Evolutionary conservation across 345 rosid species (phyloP), one percentile per base, ranked within the genome.

Genomic region (Theobroma cacao): DNA sequence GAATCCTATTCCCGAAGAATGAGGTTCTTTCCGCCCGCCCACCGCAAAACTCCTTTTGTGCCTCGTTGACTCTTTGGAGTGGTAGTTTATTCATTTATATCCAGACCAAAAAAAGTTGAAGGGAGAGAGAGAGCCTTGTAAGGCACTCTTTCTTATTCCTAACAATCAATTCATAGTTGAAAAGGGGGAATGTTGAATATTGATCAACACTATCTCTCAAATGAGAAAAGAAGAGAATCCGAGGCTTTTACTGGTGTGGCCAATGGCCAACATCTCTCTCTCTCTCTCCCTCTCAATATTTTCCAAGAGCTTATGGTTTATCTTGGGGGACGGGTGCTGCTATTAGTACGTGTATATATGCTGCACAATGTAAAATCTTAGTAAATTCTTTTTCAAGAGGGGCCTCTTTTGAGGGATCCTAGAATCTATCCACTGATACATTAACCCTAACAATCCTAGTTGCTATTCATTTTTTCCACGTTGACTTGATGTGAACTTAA

Each of bases 1-100:
- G 97, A 85, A 90, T 90, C 87, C 52, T 79, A 83, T 90, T 82
- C 94, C 78, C 33, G 47, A 60, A 78, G 97, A 92, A 92, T 88
- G 47, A 79, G 92, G 85, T 92, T 87, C 94, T 78, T 83, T 74
- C 80, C 86, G 90, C 81, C 81, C 89, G 91, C 79, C 90, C 86
- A 87, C 77, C 75, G 61, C 34, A 48, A 74, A 45, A 79, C 36
- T 45, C 53, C 61, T 61, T 77, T 75, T 45, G 45, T 28, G 77
- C 61, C n/a, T 76, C 78, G 86, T 85, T 89, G 94, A 92, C 92
- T 84, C 84, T 76, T n/a, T 66, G 63, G 63, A 66, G 55, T 78
- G 63, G 70, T 26, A 38, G 66, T 82, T 82, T 85, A 86, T 89
- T 87, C 88, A 84, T 80, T 73, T 79, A 78, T 87, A 89, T 89